Base-by-base conservation (phyloP, 2,329 filamentous ascomycete genomes). In the Fusarium sublunatum region DNA sequence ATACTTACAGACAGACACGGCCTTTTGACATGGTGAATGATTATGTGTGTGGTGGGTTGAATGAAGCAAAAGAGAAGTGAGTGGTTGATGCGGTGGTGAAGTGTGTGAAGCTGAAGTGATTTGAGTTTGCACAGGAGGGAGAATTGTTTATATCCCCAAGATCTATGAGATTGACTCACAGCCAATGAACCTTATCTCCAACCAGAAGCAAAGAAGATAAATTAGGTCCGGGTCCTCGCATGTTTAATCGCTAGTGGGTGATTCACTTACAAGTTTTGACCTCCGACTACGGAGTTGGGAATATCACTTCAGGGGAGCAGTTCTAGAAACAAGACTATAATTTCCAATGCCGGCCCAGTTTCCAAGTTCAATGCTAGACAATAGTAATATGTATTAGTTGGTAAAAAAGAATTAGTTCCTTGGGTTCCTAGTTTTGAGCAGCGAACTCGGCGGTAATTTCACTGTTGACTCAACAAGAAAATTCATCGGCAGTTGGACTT, bases 1-100 rank as follows among this genome's bases (percentile, higher is more conserved):
- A 19, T 25, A 46, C 59, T 59, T 43, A 64, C 48, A 58, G 59
- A 54, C 60, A 64, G 22, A 64, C 53, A 36, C 59, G 60, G 25
- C 59, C 53, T 58, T 63, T 63, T 42, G 58, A 40, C 58, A 63
- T 63, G 15, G 11, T 51, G 48, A 31, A 39, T 10, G 9, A 24
- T n/a, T 19, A 11, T 13, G 10, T 28, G 13, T 48, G 22, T 15
- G 13, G 12, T 25, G 5, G 6, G 48, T 24, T 28, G 12, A 32
- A n/a, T 25, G n/a, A 53, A 40, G 31, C 32, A 19, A 19, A 19
- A 31, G 28, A 10, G 28, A 15, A 35, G n/a, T n/a, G n/a, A n/a
- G n/a, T n/a, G n/a, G n/a, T n/a, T n/a, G n/a, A n/a, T n/a, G n/a
- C n/a, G n/a, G n/a, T n/a, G n/a, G n/a, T n/a, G n/a, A n/a, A n/a